A percentile compares a stretch with the other conserved stretches of the same genome.
phyloP scores from a whole-genome alignment of 2,329 filamentous ascomycete species.

The Lasiodiplodia sp. region DNA sequence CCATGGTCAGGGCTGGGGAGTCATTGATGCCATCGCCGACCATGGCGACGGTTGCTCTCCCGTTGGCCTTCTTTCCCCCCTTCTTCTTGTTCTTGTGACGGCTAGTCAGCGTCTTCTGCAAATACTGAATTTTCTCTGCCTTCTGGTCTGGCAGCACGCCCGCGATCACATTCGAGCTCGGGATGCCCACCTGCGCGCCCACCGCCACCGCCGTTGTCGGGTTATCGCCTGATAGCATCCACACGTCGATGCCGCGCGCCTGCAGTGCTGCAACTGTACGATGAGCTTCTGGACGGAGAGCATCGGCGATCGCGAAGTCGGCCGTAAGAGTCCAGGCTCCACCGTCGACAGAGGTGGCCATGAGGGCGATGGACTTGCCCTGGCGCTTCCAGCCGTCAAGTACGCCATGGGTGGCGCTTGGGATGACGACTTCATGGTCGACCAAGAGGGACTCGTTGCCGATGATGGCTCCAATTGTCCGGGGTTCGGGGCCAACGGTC shows the following conservation, averaged over 20 bases:
- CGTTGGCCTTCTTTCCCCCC: slow-evolving; percentile 27
- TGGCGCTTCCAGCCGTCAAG: slow-evolving; percentile 51
- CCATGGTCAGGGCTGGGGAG: slow-evolving; percentile 78
- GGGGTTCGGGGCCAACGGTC: slow-evolving; percentile 36
- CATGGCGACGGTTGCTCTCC: slow-evolving; percentile 73
- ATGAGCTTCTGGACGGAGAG: slow-evolving; percentile 76
- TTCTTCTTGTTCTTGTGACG: neutral
- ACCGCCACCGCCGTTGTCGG: slow-evolving; percentile 82
- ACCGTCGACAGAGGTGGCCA: slow-evolving; percentile 38
- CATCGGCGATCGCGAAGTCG: slow-evolving; percentile 80
- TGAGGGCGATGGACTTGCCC: slow-evolving; percentile 52
- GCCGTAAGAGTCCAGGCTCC: slow-evolving; percentile 59
- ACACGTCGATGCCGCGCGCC: slow-evolving; percentile 73
- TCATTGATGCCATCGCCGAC: slow-evolving; percentile 90
- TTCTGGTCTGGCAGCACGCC: slow-evolving; percentile 88
- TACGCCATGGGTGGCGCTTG: slow-evolving; percentile 32
- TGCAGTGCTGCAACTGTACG: slow-evolving; percentile 71
- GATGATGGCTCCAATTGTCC: slow-evolving; percentile 62
- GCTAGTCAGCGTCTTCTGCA: slow-evolving; percentile 47
- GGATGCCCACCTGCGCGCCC: slow-evolving; percentile 77
- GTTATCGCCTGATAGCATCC: slow-evolving; percentile 95
- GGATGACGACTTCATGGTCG: slow-evolving; percentile 45
- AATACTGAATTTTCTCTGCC: slow-evolving; percentile 69
- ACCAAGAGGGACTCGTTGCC: slow-evolving; percentile 77
- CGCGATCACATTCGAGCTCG: slow-evolving; percentile 76